phyloP scores from a whole-genome alignment of 345 rosid species.

The Populus tremula region DNA sequence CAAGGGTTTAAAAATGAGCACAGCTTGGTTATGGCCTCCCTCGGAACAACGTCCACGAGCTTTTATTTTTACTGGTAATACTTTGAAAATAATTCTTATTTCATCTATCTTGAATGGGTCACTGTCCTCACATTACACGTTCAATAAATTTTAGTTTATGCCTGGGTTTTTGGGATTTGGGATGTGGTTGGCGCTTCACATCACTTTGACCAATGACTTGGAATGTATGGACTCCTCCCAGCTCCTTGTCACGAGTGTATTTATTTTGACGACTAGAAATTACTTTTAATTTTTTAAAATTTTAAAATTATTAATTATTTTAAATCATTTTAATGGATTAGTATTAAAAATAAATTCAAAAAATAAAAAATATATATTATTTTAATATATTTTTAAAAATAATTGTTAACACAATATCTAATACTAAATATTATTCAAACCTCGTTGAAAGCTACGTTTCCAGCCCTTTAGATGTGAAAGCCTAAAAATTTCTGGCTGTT shows the following conservation, averaged over 20 bases:
- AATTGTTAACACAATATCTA: too few species aligned
- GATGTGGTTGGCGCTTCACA: neutral
- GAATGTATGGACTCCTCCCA: neutral
- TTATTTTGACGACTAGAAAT: too few species aligned
- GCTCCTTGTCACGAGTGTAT: neutral
- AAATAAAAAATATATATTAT: too few species aligned
- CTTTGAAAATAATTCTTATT: too few species aligned
- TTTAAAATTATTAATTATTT: too few species aligned
- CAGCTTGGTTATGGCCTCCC: constrained; percentile 14
- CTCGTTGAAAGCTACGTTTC: neutral
- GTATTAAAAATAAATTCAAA: too few species aligned
- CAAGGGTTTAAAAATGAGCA: neutral
- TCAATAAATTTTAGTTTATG: neutral
- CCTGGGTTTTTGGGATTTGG: neutral
- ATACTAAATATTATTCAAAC: too few species aligned
- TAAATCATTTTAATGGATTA: too few species aligned
- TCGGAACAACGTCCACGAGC: neutral
- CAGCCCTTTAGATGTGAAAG: constrained; percentile 6
- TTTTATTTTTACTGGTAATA: neutral
- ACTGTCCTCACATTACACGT: neutral
- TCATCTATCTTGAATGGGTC: neutral
- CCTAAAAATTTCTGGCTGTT: neutral
- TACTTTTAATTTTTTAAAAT: too few species aligned
- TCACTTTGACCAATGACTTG: neutral
- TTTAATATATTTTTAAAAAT: too few species aligned